Base-by-base conservation (phyloP, 257 asterid species). In the Scutellaria baicalensis region DNA sequence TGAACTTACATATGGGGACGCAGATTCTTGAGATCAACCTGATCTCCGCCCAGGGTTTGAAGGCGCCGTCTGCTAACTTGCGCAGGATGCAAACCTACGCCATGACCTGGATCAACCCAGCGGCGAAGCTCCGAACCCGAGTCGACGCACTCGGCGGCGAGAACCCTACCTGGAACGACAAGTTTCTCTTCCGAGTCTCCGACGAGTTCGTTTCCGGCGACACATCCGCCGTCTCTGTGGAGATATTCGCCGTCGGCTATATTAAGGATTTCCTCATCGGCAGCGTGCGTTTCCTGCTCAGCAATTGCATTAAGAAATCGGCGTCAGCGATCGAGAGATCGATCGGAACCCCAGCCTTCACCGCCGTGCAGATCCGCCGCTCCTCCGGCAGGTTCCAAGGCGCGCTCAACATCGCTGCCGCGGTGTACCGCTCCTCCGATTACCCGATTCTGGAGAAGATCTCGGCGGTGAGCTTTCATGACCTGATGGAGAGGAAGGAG, bases 111-210 rank as follows among this genome's bases (percentile, higher is more conserved):
- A 83, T 91, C 44, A 73, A 87, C 77, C 76, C 96, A 0, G 72
- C 85, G 1, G 57, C 70, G n/a, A 93, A 91, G 77, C 96, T 93
- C 73, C 90, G 89, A n/a, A 83, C 96, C 44, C 78, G 82, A 3
- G 66, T 84, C 31, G 99, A 94, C 71, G 79, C 83, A 1, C 59
- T 82, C 51, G 93, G 93, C 16, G 83, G 88, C 50, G 96, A 84
- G 42, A 91, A 89, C 74, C 97, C 99, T 35, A 87, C 88, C 56
- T 91, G 97, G 99, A 91, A 94, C 78, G 99, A 91, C 79, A 89
- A 86, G 31, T 93, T 93, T 66, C 91, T 91, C 58, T 93, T 93
- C 78, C 84, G 93, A 9, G 95, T 91, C 38, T 74, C 90, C 9
- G 69, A 86, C 0, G 88, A 85, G 0, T 93, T 93, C 83, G 21